Evolutionary conservation across 225 moss, liverwort and hornwort genomes (phyloP), one percentile per base, ranked within the genome.

Genomic region (Polytrichum formosum): DNA sequence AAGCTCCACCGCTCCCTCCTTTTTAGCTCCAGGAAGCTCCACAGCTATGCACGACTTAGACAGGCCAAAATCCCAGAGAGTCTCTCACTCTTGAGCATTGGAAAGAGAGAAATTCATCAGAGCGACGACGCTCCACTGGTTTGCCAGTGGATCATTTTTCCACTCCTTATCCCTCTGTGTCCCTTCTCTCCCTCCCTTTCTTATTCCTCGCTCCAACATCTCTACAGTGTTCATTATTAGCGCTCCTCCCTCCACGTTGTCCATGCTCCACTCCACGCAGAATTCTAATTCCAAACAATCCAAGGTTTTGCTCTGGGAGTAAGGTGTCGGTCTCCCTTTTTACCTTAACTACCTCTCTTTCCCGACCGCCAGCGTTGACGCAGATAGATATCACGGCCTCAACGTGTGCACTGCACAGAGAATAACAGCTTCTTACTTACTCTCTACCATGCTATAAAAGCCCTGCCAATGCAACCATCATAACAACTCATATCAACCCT

Each of bases 1-100:
- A 93, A 93, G 91, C 93, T 93, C 91, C 87, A 93, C 84, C 91
- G 91, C 93, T 91, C 91, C 93, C 89, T 91, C 93, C 91, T 77
- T 93, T 58, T 46, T 46, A 83, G 91, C 91, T 91, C 93, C 89
- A 80, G 76, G 80, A 90, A 87, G 93, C 93, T 93, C 93, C 93
- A 87, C 86, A 87, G 87, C 87, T 89, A 93, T 87, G 83, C 93
- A 91, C 85, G 87, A 82, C 87, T 81, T 91, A 89, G 80, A 93
- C 89, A 85, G 80, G 79, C 91, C 89, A 90, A 75, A 92, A 87
- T 88, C 87, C 87, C 93, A 93, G 74, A 75, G 76, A 46, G 46
- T 68, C 77, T 84, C 82, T 82, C 84, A 82, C 90, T 81, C 85
- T 86, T 77, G 75, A 65, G 81, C 74, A 70, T 85, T 74, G 63